A percentile compares a stretch with the other conserved stretches of the same genome.
Conservation (phyloP, 2,329 filamentous ascomycete species). For the Hypoxylon sp. region DNA sequence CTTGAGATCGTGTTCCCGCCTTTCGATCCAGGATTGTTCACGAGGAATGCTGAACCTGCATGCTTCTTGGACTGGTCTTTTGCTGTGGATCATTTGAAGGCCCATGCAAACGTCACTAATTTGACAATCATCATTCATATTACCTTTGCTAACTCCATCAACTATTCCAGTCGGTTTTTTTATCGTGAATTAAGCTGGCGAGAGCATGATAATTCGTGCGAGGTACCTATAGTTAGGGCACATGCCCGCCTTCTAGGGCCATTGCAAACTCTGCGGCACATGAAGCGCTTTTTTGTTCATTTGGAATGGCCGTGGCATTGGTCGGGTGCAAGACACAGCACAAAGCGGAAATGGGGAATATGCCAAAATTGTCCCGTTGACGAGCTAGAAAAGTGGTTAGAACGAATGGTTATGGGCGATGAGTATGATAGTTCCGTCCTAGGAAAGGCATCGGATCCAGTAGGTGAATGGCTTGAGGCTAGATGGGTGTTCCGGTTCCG, state of each 20-base stretch:
- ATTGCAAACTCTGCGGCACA: background rate
- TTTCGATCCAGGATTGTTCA: background rate
- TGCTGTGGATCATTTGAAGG: conserved; percentile 19
- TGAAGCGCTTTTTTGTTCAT: conserved; percentile 19
- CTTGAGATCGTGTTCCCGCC: conserved; percentile 27
- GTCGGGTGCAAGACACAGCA: background rate
- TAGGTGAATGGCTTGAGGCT: background rate
- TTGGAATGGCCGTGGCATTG: conserved; percentile 18
- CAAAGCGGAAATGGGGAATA: background rate
- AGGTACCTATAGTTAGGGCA: background rate
- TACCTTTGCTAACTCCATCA: background rate
- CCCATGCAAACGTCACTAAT: conserved; percentile 12
- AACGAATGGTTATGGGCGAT: conserved; percentile 13
- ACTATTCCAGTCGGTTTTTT: too few relatives aligned
- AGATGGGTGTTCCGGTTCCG: background rate
- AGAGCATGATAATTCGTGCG: background rate
- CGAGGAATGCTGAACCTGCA: background rate
- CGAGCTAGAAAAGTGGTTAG: conserved; percentile 9
- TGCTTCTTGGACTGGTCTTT: conserved; percentile 13
- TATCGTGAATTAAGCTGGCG: background rate
- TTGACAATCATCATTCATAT: conserved; percentile 18
- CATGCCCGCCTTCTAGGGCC: conserved; percentile 13
- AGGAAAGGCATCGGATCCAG: conserved; percentile 10
- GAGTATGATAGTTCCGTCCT: conserved; percentile 9
- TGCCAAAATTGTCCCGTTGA: background rate